Percentiles rank a stretch among this genome's conserved stretches.
Evolutionary conservation across 2,329 filamentous ascomycete genomes (phyloP).

Genomic region (Metarhizium humberi): DNA sequence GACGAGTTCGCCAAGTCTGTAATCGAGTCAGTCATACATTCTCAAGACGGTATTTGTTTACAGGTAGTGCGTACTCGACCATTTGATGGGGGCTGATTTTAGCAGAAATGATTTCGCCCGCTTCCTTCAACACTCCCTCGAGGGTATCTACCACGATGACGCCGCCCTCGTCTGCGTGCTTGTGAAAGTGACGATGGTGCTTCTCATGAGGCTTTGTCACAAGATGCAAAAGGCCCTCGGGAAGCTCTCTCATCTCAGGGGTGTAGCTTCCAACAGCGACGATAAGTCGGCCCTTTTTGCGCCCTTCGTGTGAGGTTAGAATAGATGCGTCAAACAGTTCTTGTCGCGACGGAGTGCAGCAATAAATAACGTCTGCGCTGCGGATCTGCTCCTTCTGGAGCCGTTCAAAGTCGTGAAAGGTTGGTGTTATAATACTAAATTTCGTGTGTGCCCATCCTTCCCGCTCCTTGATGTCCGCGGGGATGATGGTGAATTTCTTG

Average conservation of each 20-base stretch:
- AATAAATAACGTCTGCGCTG: conserved; percentile 74
- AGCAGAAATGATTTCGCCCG: conserved; percentile 78
- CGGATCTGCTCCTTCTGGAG: conserved; percentile 63
- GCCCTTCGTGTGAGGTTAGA: conserved; percentile 61
- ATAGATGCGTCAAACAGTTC: conserved; percentile 68
- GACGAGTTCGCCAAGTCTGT: conserved; percentile 66
- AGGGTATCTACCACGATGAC: conserved; percentile 68
- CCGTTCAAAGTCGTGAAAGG: conserved; percentile 58
- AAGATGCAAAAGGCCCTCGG: conserved; percentile 63
- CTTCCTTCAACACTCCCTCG: conserved; percentile 70
- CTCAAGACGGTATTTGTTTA: background rate
- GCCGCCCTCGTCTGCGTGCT: conserved; percentile 53
- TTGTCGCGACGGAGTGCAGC: conserved; percentile 67
- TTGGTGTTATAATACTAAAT: conserved; percentile 59
- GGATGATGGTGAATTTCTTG: conserved; percentile 35
- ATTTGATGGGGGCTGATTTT: conserved; percentile 64
- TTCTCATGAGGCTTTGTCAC: conserved; percentile 38
- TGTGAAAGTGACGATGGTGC: conserved; percentile 53
- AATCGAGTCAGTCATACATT: conserved; percentile 6
- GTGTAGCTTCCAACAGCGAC: conserved; percentile 63
- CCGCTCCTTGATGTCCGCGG: conserved; percentile 33
- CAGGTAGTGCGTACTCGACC: conserved; percentile 53
- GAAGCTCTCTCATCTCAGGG: conserved; percentile 72
- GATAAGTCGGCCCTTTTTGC: conserved; percentile 62
- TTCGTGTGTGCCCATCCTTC: conserved; percentile 58